These are phyloP conservation scores for Lecanicillium sp. DNA, from an alignment of 2,329 filamentous ascomycete genomes.

Conservation along the genomic window DNA sequence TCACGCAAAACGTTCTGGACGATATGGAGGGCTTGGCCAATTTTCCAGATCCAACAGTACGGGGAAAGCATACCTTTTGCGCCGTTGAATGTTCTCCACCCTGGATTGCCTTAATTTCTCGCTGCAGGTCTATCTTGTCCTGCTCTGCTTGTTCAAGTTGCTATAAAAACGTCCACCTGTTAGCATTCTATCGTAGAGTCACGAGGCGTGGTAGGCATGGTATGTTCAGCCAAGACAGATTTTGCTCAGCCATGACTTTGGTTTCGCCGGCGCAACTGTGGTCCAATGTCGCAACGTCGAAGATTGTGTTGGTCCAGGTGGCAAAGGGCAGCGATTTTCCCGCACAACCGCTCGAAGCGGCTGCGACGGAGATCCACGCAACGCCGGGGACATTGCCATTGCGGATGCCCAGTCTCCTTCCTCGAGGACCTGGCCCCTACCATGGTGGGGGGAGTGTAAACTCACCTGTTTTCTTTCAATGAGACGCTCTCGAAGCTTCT, in stretches of 20 bases:
- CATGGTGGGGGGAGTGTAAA: slow-evolving; percentile 11
- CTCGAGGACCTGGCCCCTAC: slow-evolving; percentile 8
- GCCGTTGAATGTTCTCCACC: slow-evolving; percentile 39
- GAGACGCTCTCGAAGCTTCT: slow-evolving; percentile 47
- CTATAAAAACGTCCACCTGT: slow-evolving; percentile 23
- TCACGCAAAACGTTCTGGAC: too few relatives aligned
- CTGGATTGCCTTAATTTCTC: slow-evolving; percentile 44
- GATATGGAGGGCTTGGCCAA: too few relatives aligned
- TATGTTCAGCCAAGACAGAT: background rate
- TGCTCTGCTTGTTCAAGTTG: slow-evolving; percentile 51
- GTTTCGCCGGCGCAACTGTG: too few relatives aligned
- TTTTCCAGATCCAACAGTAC: too few relatives aligned
- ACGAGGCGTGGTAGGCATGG: background rate
- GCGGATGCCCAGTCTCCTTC: too few relatives aligned
- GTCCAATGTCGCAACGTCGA: too few relatives aligned
- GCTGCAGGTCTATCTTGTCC: slow-evolving; percentile 47
- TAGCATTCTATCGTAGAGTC: slow-evolving; percentile 1
- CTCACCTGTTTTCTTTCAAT: slow-evolving; percentile 53
- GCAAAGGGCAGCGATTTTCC: too few relatives aligned
- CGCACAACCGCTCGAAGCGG: too few relatives aligned
- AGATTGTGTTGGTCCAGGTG: too few relatives aligned
- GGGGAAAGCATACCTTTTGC: slow-evolving; percentile 39
- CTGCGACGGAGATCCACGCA: too few relatives aligned
- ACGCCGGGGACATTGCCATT: too few relatives aligned
- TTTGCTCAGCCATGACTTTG: background rate